phyloP scores from a whole-genome alignment of 1,284 basidiomycete genomes.

The Trichosporon sp. region DNA sequence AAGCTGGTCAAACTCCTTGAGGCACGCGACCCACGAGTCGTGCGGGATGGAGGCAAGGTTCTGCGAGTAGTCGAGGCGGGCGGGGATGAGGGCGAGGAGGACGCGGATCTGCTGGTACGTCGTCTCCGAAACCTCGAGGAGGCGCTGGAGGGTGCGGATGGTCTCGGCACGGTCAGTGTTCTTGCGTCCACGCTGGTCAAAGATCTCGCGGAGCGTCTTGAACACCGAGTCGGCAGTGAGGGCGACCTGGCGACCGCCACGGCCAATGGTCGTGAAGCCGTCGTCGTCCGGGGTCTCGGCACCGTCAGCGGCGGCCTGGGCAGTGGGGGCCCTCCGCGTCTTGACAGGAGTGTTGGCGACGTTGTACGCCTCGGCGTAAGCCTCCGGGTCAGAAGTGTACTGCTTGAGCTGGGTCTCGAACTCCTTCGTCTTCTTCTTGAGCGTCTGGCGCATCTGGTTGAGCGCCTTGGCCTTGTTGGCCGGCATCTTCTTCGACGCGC shows the following conservation, averaged over 20 bases:
- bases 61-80: slow-evolving; percentile 84
- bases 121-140: slow-evolving; percentile 77
- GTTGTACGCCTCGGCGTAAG: slow-evolving; percentile 76
- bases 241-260: slow-evolving; percentile 80
- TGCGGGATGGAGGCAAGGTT: slow-evolving; percentile 77
- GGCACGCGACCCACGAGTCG: slow-evolving; percentile 86
- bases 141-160: slow-evolving; percentile 83
- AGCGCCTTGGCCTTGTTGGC: slow-evolving; percentile 90
- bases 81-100: slow-evolving; percentile 87
- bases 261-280: slow-evolving; percentile 89
- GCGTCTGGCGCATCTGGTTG: slow-evolving; percentile 95
- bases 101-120: slow-evolving; percentile 96
- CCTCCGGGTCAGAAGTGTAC: slow-evolving; percentile 86
- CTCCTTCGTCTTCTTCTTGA: slow-evolving; percentile 89
- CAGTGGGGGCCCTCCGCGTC: slow-evolving; percentile 45
- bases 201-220: slow-evolving; percentile 86
- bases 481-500: slow-evolving; percentile 91
- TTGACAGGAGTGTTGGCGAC: slow-evolving; percentile 59
- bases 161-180: slow-evolving; percentile 96
- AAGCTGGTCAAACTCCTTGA: slow-evolving; percentile 85
- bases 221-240: slow-evolving; percentile 88
- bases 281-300: slow-evolving; percentile 55
- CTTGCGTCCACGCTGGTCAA: slow-evolving; percentile 97
- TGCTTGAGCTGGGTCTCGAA: slow-evolving; percentile 78
- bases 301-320: slow-evolving; percentile 55